Evolutionary conservation across 768 basidiomycete genomes (phyloP), one percentile per base, ranked within the genome.

Genomic region (Tricholoma sp.): DNA sequence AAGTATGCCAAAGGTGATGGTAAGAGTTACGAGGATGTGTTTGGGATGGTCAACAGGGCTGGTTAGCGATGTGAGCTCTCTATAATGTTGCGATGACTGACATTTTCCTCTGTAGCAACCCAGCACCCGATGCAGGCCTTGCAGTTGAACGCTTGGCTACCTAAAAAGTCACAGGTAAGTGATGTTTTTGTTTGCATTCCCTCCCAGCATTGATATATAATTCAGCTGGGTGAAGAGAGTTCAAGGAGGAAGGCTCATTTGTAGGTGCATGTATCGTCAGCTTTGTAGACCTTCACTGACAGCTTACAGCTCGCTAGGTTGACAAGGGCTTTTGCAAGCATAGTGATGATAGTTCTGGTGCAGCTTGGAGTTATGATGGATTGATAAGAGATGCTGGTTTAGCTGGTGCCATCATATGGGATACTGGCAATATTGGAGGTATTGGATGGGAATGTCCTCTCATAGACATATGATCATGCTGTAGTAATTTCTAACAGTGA

Each of bases 211-310:
- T 34, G 52, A 32, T 53, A 20, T 53, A 18, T 42, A 11, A 42
- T 51, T n/a, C 59, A 89, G 86, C 72, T 89, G 53, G 87, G 87
- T 9, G 92, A 92, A 45, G 91, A 89, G 32, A 82, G 89, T 31
- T 84, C 2, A 93, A 96, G 55, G 94, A 96, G 52, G 91, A 94
- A 53, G 94, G 98, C 75, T 94, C 97, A 1, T 99, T 99, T 63
- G 94, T 95, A 2, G 91, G 94, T 76, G 92, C 91, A 61, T 54
- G 63, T 52, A 9, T 6, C 39, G 20, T 57, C 15, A 15, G 18
- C 33, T 24, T 12, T 6, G 34, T 32, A 34, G n/a, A 47, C 20
- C 8, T 44, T 11, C 12, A 11, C 47, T 41, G 28, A 55, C 59
- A 57, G 52, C 60, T 54, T 45, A 51, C 37, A 1, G 29, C 41